Conservation (phyloP, 768 basidiomycete species). For the Russula virescens region DNA sequence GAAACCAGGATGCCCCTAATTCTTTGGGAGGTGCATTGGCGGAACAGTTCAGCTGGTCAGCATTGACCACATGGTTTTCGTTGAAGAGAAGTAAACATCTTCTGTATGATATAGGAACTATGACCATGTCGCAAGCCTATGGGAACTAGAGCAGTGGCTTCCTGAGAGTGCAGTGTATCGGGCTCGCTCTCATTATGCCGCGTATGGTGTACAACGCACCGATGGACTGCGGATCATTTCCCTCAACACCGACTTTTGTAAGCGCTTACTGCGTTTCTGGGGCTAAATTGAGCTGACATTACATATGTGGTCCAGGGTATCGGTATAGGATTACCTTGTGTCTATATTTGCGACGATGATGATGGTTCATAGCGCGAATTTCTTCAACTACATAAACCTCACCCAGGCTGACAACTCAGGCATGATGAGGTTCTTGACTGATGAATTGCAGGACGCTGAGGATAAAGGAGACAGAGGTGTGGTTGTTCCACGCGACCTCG, state of each 20-base stretch:
- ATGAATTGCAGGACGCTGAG: slow-evolving; percentile 73
- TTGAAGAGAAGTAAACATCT: background rate
- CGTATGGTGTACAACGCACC: slow-evolving; percentile 58
- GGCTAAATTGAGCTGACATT: slow-evolving; percentile 6
- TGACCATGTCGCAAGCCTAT: slow-evolving; percentile 63
- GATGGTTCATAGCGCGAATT: slow-evolving; percentile 46
- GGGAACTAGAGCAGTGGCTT: slow-evolving; percentile 69
- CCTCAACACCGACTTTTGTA: slow-evolving; percentile 76
- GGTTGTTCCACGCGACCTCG: slow-evolving; percentile 1
- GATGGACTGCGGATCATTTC: slow-evolving; percentile 70
- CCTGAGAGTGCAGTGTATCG: slow-evolving; percentile 47
- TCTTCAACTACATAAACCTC: slow-evolving; percentile 74
- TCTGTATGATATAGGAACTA: slow-evolving; percentile 64
- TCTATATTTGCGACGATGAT: background rate
- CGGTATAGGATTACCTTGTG: slow-evolving; percentile 25
- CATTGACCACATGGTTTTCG: background rate
- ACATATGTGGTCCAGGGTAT: slow-evolving; percentile 17
- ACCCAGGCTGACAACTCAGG: slow-evolving; percentile 64
- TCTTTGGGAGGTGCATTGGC: slow-evolving; percentile 50
- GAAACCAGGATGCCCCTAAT: slow-evolving; percentile 58
- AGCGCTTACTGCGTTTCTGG: slow-evolving; percentile 28
- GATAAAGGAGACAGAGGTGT: slow-evolving; percentile 66
- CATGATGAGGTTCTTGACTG: slow-evolving; percentile 71
- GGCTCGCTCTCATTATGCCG: slow-evolving; percentile 66
- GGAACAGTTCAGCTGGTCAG: slow-evolving; percentile 61